Evolutionary conservation across 208 protist genomes (phyloP).

Genomic region (Leishmania aethiopica): DNA sequence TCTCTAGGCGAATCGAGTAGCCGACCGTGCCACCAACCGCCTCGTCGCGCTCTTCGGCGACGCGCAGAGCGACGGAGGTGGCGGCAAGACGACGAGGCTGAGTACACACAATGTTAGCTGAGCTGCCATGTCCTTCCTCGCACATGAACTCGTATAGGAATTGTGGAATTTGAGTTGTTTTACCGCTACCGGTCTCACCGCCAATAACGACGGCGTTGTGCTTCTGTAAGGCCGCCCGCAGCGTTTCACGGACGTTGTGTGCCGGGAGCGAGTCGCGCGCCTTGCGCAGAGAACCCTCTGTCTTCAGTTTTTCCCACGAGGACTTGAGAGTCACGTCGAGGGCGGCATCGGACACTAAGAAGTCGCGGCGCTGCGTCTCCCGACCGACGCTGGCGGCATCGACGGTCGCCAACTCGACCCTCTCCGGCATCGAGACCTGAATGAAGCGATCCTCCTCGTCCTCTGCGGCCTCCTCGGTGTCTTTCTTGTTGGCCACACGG

Average conservation of each 20-base stretch:
- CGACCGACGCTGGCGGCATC: conserved; percentile 30
- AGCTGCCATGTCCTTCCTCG: conserved; percentile 78
- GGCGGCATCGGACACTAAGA: conserved; percentile 41
- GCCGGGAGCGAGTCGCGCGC: conserved; percentile 70
- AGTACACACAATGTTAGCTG: conserved; percentile 93
- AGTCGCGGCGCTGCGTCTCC: conserved; percentile 48
- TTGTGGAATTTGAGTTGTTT: conserved; percentile 98
- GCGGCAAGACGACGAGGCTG: conserved; percentile 94
- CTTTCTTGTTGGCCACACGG: conserved; percentile 1
- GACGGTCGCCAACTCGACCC: conserved; percentile 70
- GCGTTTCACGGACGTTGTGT: conserved; percentile 61
- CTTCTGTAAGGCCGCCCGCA: conserved; percentile 55
- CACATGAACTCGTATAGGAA: conserved; percentile 95
- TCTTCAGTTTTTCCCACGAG: conserved; percentile 67
- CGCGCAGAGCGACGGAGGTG: conserved; percentile 92
- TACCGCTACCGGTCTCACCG: conserved; percentile 98
- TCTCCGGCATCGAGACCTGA: conserved; percentile 62
- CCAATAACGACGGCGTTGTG: conserved; percentile 95
- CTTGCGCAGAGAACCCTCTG: conserved; percentile 49
- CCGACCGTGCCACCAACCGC: conserved; percentile 90
- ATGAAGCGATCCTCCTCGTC: conserved; percentile 54
- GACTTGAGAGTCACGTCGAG: conserved; percentile 45
- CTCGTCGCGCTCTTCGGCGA: conserved; percentile 93
- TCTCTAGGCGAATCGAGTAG: conserved; percentile 94
- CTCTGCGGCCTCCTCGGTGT: conserved; percentile 15